Evolutionary conservation across 2,329 filamentous ascomycete species (phyloP), one percentile per base, ranked within the genome.

Genomic region (Bisporella sp.): DNA sequence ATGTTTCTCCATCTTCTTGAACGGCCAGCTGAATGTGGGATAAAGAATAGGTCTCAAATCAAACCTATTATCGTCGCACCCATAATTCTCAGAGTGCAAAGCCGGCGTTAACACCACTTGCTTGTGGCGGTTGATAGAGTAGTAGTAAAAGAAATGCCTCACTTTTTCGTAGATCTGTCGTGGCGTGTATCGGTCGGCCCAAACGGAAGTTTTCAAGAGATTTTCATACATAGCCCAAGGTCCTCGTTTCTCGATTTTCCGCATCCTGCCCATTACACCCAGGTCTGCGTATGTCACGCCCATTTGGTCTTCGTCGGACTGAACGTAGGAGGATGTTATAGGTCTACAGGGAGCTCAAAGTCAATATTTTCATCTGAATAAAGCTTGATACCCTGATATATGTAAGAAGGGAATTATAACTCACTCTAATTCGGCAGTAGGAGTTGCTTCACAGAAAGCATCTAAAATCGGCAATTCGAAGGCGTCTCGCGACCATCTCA

Each of bases 381-480:
- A 21, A 21, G 21, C 21, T 21, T 21, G 21, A 21, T 3, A 21
- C 21, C 21, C 21, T 21, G 21, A 21, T 21, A 21, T 21, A 21
- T 3, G 21, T 21, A 21, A 21, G 21, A 21, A 21, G 21, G 21
- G 21, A 21, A 21, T 21, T 21, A 21, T 21, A 21, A 21, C 21
- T 21, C 21, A 21, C 58, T 85, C 78, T 5, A 79, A 70, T 62
- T 84, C 82, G 4, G 81, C 81, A 0, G 80, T 83, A 4, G 81
- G 81, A 0, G 72, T 70, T 0, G 82, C 84, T 8, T 73, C 71
- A 39, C 90, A 66, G 68, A 90, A 90, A 7, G 79, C 74, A 6
- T 79, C 66, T 1, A 89, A 74, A 48, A 85, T 78, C 0, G 83
- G 82, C 1, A 91, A 67, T 5, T 76, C 66, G 60, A 86, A 89